Evolutionary conservation across 192 early-diverging fungal species (phyloP).

Genomic region (Neocallimastix lanati): DNA sequence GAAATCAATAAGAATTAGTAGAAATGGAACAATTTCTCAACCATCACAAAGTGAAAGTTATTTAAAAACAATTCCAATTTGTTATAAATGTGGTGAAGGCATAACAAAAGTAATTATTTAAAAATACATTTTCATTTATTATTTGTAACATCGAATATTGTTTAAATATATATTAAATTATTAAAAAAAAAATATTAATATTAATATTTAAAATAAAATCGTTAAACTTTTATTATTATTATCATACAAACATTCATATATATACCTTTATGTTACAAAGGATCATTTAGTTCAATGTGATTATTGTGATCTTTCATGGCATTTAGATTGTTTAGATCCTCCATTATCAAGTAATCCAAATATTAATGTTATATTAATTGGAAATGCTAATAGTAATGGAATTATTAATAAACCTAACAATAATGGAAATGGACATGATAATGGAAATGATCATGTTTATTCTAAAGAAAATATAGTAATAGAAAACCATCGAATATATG

Average conservation of each 20-base stretch:
- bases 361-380: slow-evolving; percentile 2
- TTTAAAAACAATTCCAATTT: neutral
- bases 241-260: no score
- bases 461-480: slow-evolving; percentile 2
- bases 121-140: no score
- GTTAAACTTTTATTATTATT: no score
- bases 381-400: slow-evolving; percentile 2
- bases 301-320: slow-evolving; percentile 26
- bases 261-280: no score
- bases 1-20: slow-evolving; percentile 3
- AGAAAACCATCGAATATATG: slow-evolving; percentile 2
- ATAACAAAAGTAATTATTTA: neutral
- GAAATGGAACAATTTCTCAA: neutral
- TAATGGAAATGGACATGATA: neutral
- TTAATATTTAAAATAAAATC: no score
- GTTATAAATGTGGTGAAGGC: neutral
- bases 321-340: slow-evolving; percentile 26
- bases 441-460: neutral
- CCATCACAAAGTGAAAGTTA: neutral
- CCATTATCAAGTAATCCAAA: slow-evolving; percentile 17
- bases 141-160: no score
- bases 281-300: slow-evolving; percentile 22
- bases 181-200: no score
- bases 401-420: neutral
- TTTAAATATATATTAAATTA: no score